These are phyloP conservation scores for Ceriops decandra DNA, from an alignment of 345 rosid genomes.

Conservation along the genomic window DNA sequence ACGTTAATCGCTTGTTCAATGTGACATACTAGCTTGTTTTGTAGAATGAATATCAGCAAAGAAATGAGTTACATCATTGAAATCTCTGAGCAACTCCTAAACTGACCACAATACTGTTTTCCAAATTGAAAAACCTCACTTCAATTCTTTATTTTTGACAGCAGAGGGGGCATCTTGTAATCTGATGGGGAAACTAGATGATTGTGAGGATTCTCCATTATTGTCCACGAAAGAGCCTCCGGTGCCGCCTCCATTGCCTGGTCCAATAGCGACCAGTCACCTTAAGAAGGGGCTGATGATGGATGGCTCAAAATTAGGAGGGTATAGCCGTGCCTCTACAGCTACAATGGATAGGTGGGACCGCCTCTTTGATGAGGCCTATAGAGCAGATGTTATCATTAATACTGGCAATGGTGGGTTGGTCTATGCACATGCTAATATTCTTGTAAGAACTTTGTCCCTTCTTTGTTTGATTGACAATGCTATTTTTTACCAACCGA, in stretches of 20 bases:
- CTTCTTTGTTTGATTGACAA: background rate
- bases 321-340: constrained; percentile 28
- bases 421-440: constrained; percentile 63
- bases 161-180: constrained; percentile 5
- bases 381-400: constrained; percentile 64
- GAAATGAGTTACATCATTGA: background rate
- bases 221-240: constrained; percentile 26
- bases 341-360: constrained; percentile 60
- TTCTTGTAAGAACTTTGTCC: constrained; percentile 50
- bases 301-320: constrained; percentile 19
- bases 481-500: background rate
- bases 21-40: too few relatives aligned
- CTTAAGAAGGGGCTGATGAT: constrained; percentile 11
- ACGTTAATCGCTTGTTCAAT: too few relatives aligned
- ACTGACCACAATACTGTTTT: background rate
- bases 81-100: background rate
- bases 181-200: constrained; percentile 17
- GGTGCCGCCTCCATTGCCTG: constrained; percentile 54
- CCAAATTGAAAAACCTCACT: background rate
- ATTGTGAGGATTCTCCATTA: constrained; percentile 1
- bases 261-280: constrained; percentile 24
- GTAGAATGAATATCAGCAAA: too few relatives aligned
- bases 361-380: constrained; percentile 64
- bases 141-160: background rate
- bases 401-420: constrained; percentile 45